phyloP scores from a whole-genome alignment of 805 yeast genomes.

The Schizosaccharomyces lindneri region DNA sequence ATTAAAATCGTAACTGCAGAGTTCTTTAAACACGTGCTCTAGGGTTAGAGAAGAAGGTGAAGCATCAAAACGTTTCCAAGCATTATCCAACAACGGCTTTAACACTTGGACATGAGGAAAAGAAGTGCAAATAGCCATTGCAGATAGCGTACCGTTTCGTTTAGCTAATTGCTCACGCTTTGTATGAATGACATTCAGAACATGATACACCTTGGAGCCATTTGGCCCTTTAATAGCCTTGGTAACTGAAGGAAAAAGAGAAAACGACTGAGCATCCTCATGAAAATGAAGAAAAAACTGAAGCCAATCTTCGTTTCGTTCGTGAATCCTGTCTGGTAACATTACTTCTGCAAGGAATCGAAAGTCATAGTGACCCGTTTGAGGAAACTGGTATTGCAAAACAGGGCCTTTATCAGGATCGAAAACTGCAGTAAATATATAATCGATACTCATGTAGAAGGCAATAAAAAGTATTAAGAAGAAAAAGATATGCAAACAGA shows the following conservation, averaged over 20 bases:
- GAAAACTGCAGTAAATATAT: slow-evolving; percentile 49
- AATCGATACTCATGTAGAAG: slow-evolving; percentile 20
- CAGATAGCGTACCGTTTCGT: not conserved
- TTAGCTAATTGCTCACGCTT: not conserved
- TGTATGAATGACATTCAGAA: not conserved
- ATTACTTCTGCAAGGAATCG: slow-evolving; percentile 27
- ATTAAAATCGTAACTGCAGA: not conserved
- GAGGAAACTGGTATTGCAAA: slow-evolving; percentile 36
- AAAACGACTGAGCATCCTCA: not conserved
- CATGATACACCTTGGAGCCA: not conserved
- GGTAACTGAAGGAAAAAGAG: not conserved
- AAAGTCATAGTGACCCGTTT: slow-evolving; percentile 2
- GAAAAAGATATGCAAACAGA: no score
- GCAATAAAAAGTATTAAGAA: not conserved
- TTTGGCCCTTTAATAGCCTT: not conserved
- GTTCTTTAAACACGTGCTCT: not conserved
- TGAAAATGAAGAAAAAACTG: slow-evolving; percentile 19
- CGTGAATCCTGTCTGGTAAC: slow-evolving; percentile 36
- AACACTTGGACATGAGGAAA: not conserved
- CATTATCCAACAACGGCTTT: not conserved
- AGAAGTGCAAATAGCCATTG: not conserved
- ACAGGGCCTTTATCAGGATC: slow-evolving; percentile 55
- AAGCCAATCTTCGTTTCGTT: slow-evolving; percentile 30
- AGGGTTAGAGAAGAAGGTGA: not conserved
- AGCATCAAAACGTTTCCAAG: not conserved